Conservation (phyloP, 2,329 filamentous ascomycete genomes). For the Fusarium protoensiforme region DNA sequence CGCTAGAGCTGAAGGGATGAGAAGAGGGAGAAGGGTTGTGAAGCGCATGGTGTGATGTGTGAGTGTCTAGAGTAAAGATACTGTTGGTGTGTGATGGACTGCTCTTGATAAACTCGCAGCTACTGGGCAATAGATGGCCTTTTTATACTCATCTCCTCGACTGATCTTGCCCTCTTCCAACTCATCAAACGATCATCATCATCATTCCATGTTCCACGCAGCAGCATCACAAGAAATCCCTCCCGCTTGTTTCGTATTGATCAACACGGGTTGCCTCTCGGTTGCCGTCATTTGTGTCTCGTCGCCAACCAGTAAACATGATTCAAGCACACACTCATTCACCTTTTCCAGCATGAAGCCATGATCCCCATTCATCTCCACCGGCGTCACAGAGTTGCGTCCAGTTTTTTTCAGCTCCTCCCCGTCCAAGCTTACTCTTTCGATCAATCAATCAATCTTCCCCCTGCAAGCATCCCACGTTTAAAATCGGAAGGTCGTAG, state of each 20-base stretch:
- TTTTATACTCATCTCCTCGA: conserved; percentile 6
- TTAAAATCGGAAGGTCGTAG: not conserved
- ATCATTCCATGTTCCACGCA: not conserved
- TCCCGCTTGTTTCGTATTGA: conserved; percentile 23
- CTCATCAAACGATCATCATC: not conserved
- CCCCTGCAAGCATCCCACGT: not conserved
- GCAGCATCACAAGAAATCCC: not conserved
- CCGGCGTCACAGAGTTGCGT: conserved; percentile 8
- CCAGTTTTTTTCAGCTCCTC: conserved; percentile 31
- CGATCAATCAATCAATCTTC: not conserved
- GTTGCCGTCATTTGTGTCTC: not conserved
- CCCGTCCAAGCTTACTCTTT: not conserved
- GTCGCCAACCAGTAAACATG: not conserved
- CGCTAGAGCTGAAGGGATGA: conserved; percentile 33
- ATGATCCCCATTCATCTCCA: not conserved
- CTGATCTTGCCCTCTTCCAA: not conserved
- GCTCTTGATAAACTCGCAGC: not conserved
- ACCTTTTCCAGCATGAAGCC: conserved; percentile 21
- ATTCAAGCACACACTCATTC: not conserved
- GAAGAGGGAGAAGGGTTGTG: conserved; percentile 17
- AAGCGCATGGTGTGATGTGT: conserved; percentile 33
- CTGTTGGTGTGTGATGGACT: not conserved
- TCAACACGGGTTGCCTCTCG: conserved; percentile 4
- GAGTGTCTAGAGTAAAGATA: not conserved
- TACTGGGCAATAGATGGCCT: not conserved